These are phyloP conservation scores for Populus trichocarpa DNA, from an alignment of 441 rosid species.

Conservation along the genomic window DNA sequence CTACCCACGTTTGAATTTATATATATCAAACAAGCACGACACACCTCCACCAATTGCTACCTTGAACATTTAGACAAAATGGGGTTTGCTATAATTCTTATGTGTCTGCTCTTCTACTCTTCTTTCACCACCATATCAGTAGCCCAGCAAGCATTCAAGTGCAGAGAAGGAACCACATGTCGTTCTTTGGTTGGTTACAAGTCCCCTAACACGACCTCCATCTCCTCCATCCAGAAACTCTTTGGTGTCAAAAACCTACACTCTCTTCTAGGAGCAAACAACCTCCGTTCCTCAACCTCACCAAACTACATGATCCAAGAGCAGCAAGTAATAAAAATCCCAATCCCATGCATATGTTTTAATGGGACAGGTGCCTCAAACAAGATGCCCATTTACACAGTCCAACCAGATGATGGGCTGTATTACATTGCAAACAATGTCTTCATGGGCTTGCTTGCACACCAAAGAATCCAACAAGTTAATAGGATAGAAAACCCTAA, in stretches of 20 bases:
- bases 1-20: too few species aligned
- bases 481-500: slow-evolving; percentile 25
- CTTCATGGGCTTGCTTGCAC: slow-evolving; percentile 30
- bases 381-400: slow-evolving; percentile 44
- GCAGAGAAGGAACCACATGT: slow-evolving; percentile 33
- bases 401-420: slow-evolving; percentile 37
- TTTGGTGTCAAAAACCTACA: slow-evolving; percentile 42
- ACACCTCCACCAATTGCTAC: background rate
- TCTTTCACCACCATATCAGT: background rate
- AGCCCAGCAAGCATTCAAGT: slow-evolving; percentile 35
- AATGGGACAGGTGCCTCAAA: slow-evolving; percentile 56
- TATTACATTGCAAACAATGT: slow-evolving; percentile 36
- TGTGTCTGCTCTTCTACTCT: background rate
- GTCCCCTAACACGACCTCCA: slow-evolving; percentile 39
- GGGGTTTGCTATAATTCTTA: background rate
- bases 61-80: background rate
- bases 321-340: slow-evolving; percentile 35
- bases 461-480: slow-evolving; percentile 24
- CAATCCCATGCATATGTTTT: slow-evolving; percentile 52
- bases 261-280: slow-evolving; percentile 56
- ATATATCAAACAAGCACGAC: background rate
- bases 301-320: slow-evolving; percentile 19
- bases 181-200: slow-evolving; percentile 47
- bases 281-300: slow-evolving; percentile 31
- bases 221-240: slow-evolving; percentile 38